Evolutionary conservation across 2,329 filamentous ascomycete species (phyloP), one percentile per base, ranked within the genome.

Genomic region (Fonsecaea multimorphosa): DNA sequence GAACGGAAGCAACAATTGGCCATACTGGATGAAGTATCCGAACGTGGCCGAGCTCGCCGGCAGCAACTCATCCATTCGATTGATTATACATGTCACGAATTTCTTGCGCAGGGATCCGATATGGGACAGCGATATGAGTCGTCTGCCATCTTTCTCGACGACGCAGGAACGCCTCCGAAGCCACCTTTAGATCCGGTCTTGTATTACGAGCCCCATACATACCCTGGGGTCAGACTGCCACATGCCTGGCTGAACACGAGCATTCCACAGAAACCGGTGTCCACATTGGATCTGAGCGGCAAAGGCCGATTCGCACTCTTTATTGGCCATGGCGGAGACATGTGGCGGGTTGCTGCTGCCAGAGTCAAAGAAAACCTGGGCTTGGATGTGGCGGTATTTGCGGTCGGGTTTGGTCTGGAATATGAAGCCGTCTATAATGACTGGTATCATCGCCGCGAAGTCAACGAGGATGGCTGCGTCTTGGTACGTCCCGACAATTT

Each of bases 351-450:
- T 1, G 86, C 86, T 1, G 85, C 83, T 0, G 63, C 61, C 2
- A 70, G 69, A 1, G 79, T 83, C 2, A 67, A 72, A 0, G 68
- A 74, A n/a, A 66, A 73, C 4, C 70, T 85, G 0, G 80, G 78
- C 0, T 72, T 89, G 0, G 73, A 78, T 5, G 77, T 89, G 24
- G 78, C 77, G 2, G 78, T 76, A 0, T 81, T 84, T 66, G 79
- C 78, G 2, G 84, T 89, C 67, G 87, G 87, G 0, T 86, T 80
- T 74, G 76, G 79, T n/a, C 82, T 84, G 65, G 85, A 89, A 63
- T 89, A 81, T 66, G 83, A 88, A 72, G 87, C 89, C 71, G 79
- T 86, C 0, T 89, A 88, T 73, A 82, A 82, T 67, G 85, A 87
- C 60, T 90, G 87, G 87, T 80, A 77, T 11, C 75, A 76, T 55